Base-by-base conservation (phyloP, 495 filamentous ascomycete species). In the Hypoxylon trugodes region DNA sequence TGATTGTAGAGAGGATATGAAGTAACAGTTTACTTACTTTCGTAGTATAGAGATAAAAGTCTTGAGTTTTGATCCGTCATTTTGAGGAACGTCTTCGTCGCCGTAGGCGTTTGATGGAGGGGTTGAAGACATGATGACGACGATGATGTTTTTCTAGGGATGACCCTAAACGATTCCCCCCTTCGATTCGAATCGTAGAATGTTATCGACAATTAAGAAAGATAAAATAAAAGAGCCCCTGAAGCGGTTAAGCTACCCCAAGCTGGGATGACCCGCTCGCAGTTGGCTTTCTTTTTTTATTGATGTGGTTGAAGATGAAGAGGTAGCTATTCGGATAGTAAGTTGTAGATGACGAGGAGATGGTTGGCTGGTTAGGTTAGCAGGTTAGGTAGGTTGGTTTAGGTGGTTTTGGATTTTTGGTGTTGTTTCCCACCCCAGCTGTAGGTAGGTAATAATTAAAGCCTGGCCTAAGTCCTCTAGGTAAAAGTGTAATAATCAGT, bases 1-100 rank as follows among this genome's bases (percentile, higher is more conserved):
- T 18, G n/a, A 18, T 47, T 28, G 2, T 13, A 42, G 3, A 36
- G 28, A 16, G 36, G 22, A 30, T 35, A 24, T 25, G 28, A 22
- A 43, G 12, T 28, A 18, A 38, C 6, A n/a, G 36, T 2, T n/a
- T 16, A 8, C 86, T 75, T 82, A 93, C 89, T 89, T 93, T 70
- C 88, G 84, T 54, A 96, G 75, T 54, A 96, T 93, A 48, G 86
- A 85, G 32, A 96, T 76, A 66, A 96, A 93, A 0, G 89, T 93
- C 73, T 85, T 88, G 47, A 96, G 79, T 78, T 95, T 95, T 24
- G 89, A 91, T 49, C 85, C 86, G 47, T 96, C 91, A 76, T 92
- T 91, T 40, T 87, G 84, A 16, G 80, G 74, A 70, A 90, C 90
- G 66, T 92, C 89, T 33, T 83, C 74, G 25, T 77, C 53, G 52